phyloP scores from a whole-genome alignment of 1,139 yeast species.

The Hansenula sp. region DNA sequence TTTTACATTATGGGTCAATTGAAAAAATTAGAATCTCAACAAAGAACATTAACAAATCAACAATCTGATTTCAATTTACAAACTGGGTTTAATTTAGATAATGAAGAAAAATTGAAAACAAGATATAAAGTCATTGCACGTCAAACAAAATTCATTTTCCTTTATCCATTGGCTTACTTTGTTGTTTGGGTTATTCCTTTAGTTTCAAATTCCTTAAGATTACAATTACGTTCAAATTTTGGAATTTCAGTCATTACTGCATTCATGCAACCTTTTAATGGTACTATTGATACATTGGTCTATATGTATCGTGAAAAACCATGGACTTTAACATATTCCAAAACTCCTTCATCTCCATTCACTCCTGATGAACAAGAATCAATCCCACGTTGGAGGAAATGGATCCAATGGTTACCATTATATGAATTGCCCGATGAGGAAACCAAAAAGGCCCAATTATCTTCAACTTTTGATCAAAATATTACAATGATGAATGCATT shows the following conservation, averaged over 20 bases:
- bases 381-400: slow-evolving; percentile 33
- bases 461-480: slow-evolving; percentile 11
- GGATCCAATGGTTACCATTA: slow-evolving; percentile 37
- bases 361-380: slow-evolving; percentile 10
- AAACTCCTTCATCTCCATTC: slow-evolving; percentile 17
- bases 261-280: slow-evolving; percentile 76
- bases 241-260: slow-evolving; percentile 71
- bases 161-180: slow-evolving; percentile 80
- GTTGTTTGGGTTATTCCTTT: slow-evolving; percentile 81
- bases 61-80: not conserved
- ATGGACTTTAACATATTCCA: slow-evolving; percentile 43
- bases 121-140: slow-evolving; percentile 52
- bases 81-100: slow-evolving; percentile 8
- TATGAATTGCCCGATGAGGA: slow-evolving; percentile 40
- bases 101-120: slow-evolving; percentile 15
- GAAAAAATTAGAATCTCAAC: slow-evolving; percentile 41
- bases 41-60: not conserved
- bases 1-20: slow-evolving; percentile 66
- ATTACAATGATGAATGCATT: not conserved
- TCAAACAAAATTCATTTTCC: slow-evolving; percentile 75
- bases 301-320: slow-evolving; percentile 78
- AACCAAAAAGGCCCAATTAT: slow-evolving; percentile 10
- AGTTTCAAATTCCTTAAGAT: slow-evolving; percentile 60
- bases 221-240: slow-evolving; percentile 45
- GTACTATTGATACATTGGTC: slow-evolving; percentile 72